Base-by-base conservation (phyloP, 1,284 basidiomycete species). In the Ceratobasidium sp. region DNA sequence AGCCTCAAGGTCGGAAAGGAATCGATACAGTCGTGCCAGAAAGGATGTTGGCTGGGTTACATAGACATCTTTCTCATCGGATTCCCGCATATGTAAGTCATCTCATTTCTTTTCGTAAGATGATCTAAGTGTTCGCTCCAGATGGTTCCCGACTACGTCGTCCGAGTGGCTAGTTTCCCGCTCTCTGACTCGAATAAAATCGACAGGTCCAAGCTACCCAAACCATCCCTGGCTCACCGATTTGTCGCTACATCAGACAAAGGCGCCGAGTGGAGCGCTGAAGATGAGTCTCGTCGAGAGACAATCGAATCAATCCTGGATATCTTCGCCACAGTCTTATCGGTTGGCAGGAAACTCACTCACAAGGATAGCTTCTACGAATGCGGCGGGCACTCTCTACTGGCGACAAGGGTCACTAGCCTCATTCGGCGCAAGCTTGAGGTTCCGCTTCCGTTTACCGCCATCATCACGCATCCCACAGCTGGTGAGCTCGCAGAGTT, bases 131-230 rank as follows among this genome's bases (percentile, higher is more conserved):
- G 58, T 60, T 66, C 28, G 33, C 15, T 28, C 20, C 26, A 69
- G 67, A 69, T 69, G 67, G 6, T 69, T 12, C 67, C 67, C 6
- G 67, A 69, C 28, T 69, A 55, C 28, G 12, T 55, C 6, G 33
- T 69, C 7, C 67, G 28, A 42, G 23, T 69, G 39, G 26, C 6
- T 1, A n/a, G 51, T n/a, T 23, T 69, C 28, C 67, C 67, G 26
- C 51, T 69, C 10, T 40, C 67, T 4, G 12, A 23, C n/a, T 69
- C 67, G 7, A 7, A 1, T 18, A 69, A 69, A 33, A 40, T 69
- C 26, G 67, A 69, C 20, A 53, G 33, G 33, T 23, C 6, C 46
- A 53, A 55, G 12, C 67, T 55, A 4, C 49, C 51, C 12, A 28
- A 39, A 12, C 51, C 67, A 4, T n/a, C 10, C 23, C 51, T 28